Base-by-base conservation (phyloP, 805 yeast species). In the Candida easanensis region DNA sequence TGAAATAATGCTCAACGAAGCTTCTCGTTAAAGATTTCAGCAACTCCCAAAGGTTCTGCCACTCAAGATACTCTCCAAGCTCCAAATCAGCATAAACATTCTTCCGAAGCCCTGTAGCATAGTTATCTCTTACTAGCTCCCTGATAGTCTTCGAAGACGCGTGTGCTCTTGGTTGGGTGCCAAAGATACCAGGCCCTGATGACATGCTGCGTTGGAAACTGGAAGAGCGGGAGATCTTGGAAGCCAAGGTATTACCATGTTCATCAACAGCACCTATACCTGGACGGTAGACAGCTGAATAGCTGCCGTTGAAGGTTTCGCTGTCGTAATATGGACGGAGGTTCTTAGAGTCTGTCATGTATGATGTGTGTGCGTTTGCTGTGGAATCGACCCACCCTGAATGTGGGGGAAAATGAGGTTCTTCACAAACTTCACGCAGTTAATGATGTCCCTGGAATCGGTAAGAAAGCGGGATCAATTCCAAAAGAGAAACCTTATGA, bases 291-390 rank as follows among this genome's bases (percentile, higher is more conserved):
- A 77, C 71, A 15, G 81, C 84, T 21, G 76, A 65, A 54, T 81
- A 80, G 13, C 82, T 84, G 1, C 82, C 79, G 57, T 79, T 72
- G 60, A 84, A 84, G 1, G 81, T 66, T 20, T 73, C 82, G n/a
- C 83, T 74, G 60, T 82, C 80, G 57, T 81, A 79, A 61, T 84
- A 84, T 2, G 91, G 91, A 63, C 93, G 73, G 3, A 46, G 39
- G n/a, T 28, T 37, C 41, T 16, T 38, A 3, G 41, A 15, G 15
- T 46, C 50, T 5, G 39, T n/a, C 50, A 46, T 46, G 20, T 32
- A 28, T 8, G 11, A 8, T 23, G 26, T 23, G 26, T 16, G 15
- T n/a, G 3, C n/a, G 31, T 15, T 28, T 32, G 36, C 30, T 22
- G 30, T 17, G 37, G 26, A 9, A 33, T 21, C 18, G 10, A 8